phyloP scores from a whole-genome alignment of 2,329 filamentous ascomycete species.

The Fusarium falciforme region DNA sequence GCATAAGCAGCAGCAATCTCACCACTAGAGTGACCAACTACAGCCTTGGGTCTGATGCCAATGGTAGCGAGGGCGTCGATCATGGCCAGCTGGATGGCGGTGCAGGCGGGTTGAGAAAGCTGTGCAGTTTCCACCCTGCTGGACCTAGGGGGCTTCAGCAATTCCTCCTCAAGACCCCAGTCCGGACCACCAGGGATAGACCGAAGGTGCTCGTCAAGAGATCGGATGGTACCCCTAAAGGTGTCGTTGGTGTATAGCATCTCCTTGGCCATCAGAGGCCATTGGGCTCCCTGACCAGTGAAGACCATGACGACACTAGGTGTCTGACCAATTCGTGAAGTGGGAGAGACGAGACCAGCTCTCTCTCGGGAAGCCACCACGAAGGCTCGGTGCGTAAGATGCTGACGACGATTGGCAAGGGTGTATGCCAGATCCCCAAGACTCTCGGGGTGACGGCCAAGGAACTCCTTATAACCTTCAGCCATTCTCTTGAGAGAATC shows the following conservation, averaged over 20 bases:
- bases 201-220: constrained; percentile 20
- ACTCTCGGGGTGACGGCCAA: constrained; percentile 19
- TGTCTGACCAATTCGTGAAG: not conserved
- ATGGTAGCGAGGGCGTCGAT: constrained; percentile 51
- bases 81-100: constrained; percentile 57
- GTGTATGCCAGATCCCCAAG: constrained; percentile 48
- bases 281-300: constrained; percentile 52
- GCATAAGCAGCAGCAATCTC: constrained; percentile 60
- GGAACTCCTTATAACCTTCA: constrained; percentile 36
- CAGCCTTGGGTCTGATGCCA: constrained; percentile 47
- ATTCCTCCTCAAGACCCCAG: constrained; percentile 36
- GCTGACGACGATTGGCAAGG: constrained; percentile 44
- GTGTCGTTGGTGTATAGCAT: constrained; percentile 21
- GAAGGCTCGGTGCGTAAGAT: constrained; percentile 42
- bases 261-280: constrained; percentile 47
- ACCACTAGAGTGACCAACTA: constrained; percentile 57
- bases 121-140: constrained; percentile 46
- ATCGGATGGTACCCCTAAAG: constrained; percentile 17
- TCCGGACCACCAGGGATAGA: not conserved
- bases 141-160: constrained; percentile 8
- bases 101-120: constrained; percentile 54
- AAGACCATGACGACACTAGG: constrained; percentile 43
- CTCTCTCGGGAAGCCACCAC: constrained; percentile 8
- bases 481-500: constrained; percentile 18
- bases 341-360: not conserved